These are phyloP conservation scores for Lentinula sp. DNA, from an alignment of 768 basidiomycete species.

Conservation along the genomic window DNA sequence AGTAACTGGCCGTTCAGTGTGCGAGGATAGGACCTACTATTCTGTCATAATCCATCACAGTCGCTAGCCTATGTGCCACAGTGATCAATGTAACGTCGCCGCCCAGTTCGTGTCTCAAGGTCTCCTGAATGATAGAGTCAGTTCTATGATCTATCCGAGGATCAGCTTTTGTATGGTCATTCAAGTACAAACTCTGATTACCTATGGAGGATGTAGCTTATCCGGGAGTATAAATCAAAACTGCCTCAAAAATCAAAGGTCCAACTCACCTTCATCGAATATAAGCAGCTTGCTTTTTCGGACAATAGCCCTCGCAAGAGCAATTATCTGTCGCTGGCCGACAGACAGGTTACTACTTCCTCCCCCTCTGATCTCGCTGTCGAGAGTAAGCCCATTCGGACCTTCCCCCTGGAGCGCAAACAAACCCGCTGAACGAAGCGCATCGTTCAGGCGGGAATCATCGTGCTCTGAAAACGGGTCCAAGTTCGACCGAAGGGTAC, in stretches of 20 bases:
- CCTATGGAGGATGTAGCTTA: constrained; percentile 44
- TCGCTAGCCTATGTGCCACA: constrained; percentile 31
- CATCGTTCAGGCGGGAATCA: constrained; percentile 35
- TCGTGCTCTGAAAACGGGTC: constrained; percentile 60
- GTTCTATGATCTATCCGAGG: constrained; percentile 47
- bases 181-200: constrained; percentile 13
- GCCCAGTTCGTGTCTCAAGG: constrained; percentile 28
- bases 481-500: constrained; percentile 59
- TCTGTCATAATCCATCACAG: constrained; percentile 22
- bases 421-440: constrained; percentile 33
- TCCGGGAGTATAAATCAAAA: constrained; percentile 19
- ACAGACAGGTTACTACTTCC: constrained; percentile 71
- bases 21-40: constrained; percentile 11
- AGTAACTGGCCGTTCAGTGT: neutral
- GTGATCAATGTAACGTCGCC: constrained; percentile 32
- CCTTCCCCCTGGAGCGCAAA: constrained; percentile 34
- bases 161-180: neutral
- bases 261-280: constrained; percentile 49
- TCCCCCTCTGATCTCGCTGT: constrained; percentile 40
- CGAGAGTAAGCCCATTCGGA: constrained; percentile 42
- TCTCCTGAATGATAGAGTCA: constrained; percentile 47
- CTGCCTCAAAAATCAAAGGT: constrained; percentile 12
- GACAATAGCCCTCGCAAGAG: constrained; percentile 57
- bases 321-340: constrained; percentile 69
- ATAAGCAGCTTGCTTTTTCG: constrained; percentile 55